phyloP scores from a whole-genome alignment of 2,329 filamentous ascomycete species.

The Cercospora brassicicola region DNA sequence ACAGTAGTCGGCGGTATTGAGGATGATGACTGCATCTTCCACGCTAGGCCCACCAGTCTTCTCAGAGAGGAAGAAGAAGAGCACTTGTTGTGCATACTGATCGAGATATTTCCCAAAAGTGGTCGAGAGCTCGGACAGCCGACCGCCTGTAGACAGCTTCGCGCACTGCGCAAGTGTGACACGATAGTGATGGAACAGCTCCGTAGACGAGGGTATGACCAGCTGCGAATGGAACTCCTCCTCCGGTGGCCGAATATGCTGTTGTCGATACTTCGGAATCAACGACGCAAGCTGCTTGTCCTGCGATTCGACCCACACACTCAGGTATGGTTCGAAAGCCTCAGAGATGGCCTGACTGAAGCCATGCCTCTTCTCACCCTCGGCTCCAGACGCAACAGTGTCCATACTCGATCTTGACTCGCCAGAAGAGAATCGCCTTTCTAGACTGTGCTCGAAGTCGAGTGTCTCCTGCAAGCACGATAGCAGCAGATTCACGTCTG shows the following conservation, averaged over 20 bases:
- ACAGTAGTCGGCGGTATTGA: conserved; percentile 98
- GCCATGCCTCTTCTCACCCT: conserved; percentile 64
- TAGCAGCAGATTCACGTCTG: conserved; percentile 86
- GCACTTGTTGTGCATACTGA: conserved; percentile 89
- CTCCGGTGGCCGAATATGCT: conserved; percentile 75
- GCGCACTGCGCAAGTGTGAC: conserved; percentile 90
- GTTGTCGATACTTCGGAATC: conserved; percentile 82
- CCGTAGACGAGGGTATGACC: conserved; percentile 90
- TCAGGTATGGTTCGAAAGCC: conserved; percentile 95
- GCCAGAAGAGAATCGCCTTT: conserved; percentile 71
- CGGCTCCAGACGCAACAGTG: conserved; percentile 71
- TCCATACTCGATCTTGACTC: conserved; percentile 76
- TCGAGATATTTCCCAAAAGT: conserved; percentile 92
- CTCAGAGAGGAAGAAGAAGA: conserved; percentile 70
- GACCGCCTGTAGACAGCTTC: conserved; percentile 87
- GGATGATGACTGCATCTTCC: conserved; percentile 78
- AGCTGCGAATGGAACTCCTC: conserved; percentile 90
- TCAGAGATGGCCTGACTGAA: conserved; percentile 93
- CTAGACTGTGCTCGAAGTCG: conserved; percentile 91
- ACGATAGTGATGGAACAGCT: conserved; percentile 96
- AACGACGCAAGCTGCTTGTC: conserved; percentile 81
- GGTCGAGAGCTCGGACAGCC: conserved; percentile 78
- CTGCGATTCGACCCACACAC: conserved; percentile 94
- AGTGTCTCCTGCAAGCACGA: conserved; percentile 92
- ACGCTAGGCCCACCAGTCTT: conserved; percentile 59